Evolutionary conservation across 805 yeast species (phyloP).

Genomic region (Candida sithepensis): DNA sequence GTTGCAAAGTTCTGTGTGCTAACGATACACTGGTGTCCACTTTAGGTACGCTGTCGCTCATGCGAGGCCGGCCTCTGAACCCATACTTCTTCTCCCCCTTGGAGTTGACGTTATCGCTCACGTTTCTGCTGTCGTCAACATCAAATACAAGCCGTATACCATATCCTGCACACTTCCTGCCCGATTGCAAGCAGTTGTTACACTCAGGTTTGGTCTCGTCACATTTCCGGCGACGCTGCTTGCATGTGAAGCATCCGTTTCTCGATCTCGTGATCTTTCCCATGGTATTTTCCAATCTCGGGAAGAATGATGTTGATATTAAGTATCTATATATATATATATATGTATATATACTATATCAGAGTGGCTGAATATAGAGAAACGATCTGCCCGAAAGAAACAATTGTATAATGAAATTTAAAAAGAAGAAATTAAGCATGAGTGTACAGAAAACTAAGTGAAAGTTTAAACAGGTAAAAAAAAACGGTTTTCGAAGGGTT

Average conservation of each 20-base stretch:
- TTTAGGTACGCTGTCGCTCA: constrained; percentile 23
- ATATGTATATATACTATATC: too few species aligned
- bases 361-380: too few species aligned
- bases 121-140: constrained; percentile 43
- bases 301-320: too few species aligned
- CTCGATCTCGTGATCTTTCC: constrained; percentile 46
- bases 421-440: too few species aligned
- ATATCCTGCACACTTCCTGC: constrained; percentile 48
- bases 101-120: constrained; percentile 12
- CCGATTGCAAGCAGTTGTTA: constrained; percentile 42
- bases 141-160: constrained; percentile 46
- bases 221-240: constrained; percentile 50
- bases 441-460: too few species aligned
- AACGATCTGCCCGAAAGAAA: too few species aligned
- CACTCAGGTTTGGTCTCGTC: constrained; percentile 54
- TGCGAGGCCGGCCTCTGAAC: constrained; percentile 41
- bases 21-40: too few species aligned
- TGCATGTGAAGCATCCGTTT: constrained; percentile 59
- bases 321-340: neutral
- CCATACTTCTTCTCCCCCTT: constrained; percentile 38
- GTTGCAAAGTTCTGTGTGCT: neutral
- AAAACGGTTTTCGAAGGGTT: too few species aligned
- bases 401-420: too few species aligned
- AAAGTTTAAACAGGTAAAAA: too few species aligned
- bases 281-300: too few species aligned